phyloP scores from a whole-genome alignment of 495 filamentous ascomycete genomes.

The Annulohypoxylon nitens region DNA sequence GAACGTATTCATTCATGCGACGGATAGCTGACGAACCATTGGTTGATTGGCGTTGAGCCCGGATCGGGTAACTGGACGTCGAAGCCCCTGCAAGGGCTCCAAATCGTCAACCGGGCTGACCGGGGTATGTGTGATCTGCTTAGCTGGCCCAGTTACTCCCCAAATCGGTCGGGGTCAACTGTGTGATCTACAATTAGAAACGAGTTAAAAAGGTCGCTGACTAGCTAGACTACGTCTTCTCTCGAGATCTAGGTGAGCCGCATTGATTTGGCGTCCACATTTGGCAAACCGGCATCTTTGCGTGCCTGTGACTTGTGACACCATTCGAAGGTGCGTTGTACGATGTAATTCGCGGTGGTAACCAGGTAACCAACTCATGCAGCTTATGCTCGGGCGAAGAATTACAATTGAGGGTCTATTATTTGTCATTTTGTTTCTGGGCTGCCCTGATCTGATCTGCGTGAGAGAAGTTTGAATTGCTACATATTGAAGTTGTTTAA shows the following conservation, averaged over 20 bases:
- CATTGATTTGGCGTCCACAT: conserved; percentile 33
- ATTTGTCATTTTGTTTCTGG: conserved; percentile 18
- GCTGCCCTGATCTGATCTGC: conserved; percentile 20
- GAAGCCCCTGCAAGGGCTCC: conserved; percentile 21
- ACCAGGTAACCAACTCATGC: neutral
- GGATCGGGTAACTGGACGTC: conserved; percentile 37
- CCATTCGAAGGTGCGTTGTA: conserved; percentile 8
- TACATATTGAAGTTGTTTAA: conserved; percentile 1
- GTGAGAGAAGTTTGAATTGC: conserved; percentile 22
- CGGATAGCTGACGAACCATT: conserved; percentile 8
- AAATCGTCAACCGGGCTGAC: conserved; percentile 15
- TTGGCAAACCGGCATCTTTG: conserved; percentile 25
- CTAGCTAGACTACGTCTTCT: conserved; percentile 12
- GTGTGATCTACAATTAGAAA: conserved; percentile 53
- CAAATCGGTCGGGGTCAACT: conserved; percentile 35
- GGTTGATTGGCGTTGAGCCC: conserved; percentile 32
- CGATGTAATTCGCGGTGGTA: neutral
- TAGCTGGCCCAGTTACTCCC: conserved; percentile 32
- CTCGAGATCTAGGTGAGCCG: conserved; percentile 25
- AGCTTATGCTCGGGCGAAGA: conserved; percentile 6
- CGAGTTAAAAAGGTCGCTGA: conserved; percentile 22
- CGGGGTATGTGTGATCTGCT: conserved; percentile 39
- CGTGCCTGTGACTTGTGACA: conserved; percentile 18
- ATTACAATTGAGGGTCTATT: neutral
- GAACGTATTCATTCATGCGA: conserved; percentile 41